Evolutionary conservation across 169 alveolate genomes (phyloP).

Genomic region (Cryptosporidium sp.): DNA sequence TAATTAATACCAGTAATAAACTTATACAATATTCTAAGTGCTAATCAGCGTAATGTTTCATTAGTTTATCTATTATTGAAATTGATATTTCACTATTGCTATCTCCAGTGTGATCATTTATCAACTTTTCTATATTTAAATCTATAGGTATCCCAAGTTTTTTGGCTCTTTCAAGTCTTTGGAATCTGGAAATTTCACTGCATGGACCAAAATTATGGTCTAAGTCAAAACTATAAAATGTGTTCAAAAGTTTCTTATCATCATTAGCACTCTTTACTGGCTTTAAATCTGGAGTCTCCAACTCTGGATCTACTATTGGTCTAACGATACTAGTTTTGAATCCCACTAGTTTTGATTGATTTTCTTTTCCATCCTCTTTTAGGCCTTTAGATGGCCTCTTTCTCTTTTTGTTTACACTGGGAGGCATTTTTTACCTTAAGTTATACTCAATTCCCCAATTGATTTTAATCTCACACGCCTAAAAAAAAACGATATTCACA

Average conservation of each 20-base stretch:
- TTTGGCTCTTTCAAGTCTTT: slow-evolving; percentile 56
- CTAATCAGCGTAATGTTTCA: slow-evolving; percentile 3
- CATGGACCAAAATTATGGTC: slow-evolving; percentile 53
- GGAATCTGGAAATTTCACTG: slow-evolving; percentile 38
- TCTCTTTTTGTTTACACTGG: neutral
- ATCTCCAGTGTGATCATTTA: neutral
- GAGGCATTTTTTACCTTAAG: neutral
- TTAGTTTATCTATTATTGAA: slow-evolving; percentile 37
- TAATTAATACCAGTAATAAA: neutral
- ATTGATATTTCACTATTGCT: neutral
- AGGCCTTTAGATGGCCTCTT: neutral
- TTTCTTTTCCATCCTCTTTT: neutral
- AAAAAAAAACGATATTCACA: neutral
- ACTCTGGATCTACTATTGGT: slow-evolving; percentile 1
- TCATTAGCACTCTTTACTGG: neutral
- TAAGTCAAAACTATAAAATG: slow-evolving; percentile 21
- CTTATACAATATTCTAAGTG: neutral
- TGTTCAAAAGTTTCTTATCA: neutral
- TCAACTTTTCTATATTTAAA: neutral
- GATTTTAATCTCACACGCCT: neutral
- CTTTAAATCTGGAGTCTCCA: neutral
- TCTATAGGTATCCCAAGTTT: slow-evolving; percentile 20
- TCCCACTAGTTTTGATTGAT: slow-evolving; percentile 26
- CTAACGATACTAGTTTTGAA: slow-evolving; percentile 5
- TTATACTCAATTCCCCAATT: neutral